Evolutionary conservation across 768 basidiomycete species (phyloP), one percentile per base, ranked within the genome.

Genomic region (Termitomyces sp.): DNA sequence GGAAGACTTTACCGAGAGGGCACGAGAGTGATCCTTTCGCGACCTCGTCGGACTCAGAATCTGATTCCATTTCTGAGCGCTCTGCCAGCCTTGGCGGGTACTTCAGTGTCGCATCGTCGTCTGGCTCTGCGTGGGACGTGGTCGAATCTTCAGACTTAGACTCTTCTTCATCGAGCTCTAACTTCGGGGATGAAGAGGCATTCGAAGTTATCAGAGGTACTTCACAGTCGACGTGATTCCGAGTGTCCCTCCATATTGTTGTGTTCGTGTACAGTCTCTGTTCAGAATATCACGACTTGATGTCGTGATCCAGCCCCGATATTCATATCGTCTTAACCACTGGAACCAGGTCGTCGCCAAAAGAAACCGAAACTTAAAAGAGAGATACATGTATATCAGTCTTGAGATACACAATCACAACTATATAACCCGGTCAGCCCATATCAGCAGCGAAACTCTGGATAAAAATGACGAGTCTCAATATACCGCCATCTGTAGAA

Each of bases 61-160:
- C 28, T 28, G 28, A 60, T 4, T 42, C 40, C 16, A 44, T 38
- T 11, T 64, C 60, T 48, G 46, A 42, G 11, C 46, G 40, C 7
- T 58, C 59, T 22, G 40, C 28, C 16, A 61, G 60, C 32, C 60
- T 60, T 11, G 35, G 35, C 33, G 51, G 51, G 9, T 60, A 59
- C 28, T 16, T 45, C 42, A 44, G 55, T 33, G 7, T 28, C n/a
- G 13, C 39, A 42, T 48, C 63, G 22, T 61, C 59, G 5, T 54
- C 59, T 28, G 16, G 38, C 9, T 58, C 59, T 35, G 40, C 28
- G 22, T 61, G 60, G 60, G 60, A 65, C 16, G 15, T 59, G 22
- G 28, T 62, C n/a, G 60, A 65, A 39, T n/a, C 53, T 11, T 58
- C 57, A 9, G 56, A 58, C 9, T 61, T 59, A 4, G 63, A 61